Evolutionary conservation across 1,284 basidiomycete species (phyloP), one percentile per base, ranked within the genome.

Genomic region (Cryptococcus hybrid): DNA sequence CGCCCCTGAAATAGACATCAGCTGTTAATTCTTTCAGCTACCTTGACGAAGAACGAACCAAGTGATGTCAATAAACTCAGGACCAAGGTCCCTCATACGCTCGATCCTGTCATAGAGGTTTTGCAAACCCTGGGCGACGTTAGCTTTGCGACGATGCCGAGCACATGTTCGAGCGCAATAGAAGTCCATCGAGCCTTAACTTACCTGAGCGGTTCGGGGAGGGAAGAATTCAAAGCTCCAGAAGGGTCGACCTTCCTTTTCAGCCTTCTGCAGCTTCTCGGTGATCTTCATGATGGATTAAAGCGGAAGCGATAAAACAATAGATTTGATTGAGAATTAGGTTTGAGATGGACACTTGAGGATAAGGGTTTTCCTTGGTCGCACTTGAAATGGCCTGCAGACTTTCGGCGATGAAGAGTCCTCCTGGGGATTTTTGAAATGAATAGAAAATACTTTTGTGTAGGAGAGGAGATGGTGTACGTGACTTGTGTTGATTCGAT

Each of bases 221-320:
- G 93, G 93, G 69, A 97, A 97, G 80, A 93, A 97, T 76, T 97
- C 93, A 74, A 97, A 97, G 52, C 89, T 92, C 92, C 92, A 95
- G 86, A 90, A 92, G 62, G 90, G 80, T 67, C 89, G 86, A 64
- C 87, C 86, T 69, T 93, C 88, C 75, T 88, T 87, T 56, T 84
- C 80, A 52, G 89, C 89, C 76, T 89, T 85, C 65, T 88, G 83
- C 52, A 94, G 89, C 81, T 92, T 94, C 77, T 91, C 84, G 64
- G 87, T 91, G 76, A 95, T 90, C 84, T 88, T 93, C 91, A 94
- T 93, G 47, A 43, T 63, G 60, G 44, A 15, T 9, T 13, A 35
- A 47, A 30, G 13, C 13, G 47, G 12, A 35, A 34, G 18, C 18
- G 18, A 18, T 18, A 30, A 30, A 30, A 30, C 30, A 30, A 30